A percentile compares a stretch with the other conserved stretches of the same genome.
Evolutionary conservation across 768 basidiomycete genomes (phyloP).

Genomic region (Suillus occidentalis): DNA sequence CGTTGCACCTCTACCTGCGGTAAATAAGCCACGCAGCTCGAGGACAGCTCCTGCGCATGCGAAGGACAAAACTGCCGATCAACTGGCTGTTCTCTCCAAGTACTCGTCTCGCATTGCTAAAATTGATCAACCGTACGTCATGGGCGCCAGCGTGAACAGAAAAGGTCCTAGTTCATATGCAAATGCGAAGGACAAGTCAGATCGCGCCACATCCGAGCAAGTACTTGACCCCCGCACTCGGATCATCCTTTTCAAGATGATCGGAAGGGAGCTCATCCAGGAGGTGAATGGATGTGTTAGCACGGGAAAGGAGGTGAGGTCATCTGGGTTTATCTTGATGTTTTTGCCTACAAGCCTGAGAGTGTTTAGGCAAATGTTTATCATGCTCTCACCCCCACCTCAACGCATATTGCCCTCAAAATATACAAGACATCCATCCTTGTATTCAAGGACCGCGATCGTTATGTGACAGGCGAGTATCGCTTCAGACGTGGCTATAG

Average conservation of each 20-base stretch:
- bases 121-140: conserved; percentile 70
- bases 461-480: conserved; percentile 93
- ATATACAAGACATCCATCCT: conserved; percentile 99
- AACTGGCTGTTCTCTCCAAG: conserved; percentile 72
- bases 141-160: conserved; percentile 78
- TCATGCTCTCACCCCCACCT: conserved; percentile 66
- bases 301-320: conserved; percentile 91
- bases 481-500: conserved; percentile 92
- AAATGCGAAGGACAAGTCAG: conserved; percentile 92
- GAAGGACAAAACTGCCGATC: conserved; percentile 66
- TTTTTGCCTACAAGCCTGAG: conserved; percentile 29
- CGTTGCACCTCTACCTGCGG: conserved; percentile 65
- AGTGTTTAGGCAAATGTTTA: conserved; percentile 83
- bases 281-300: conserved; percentile 96
- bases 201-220: conserved; percentile 95
- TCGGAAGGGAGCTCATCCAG: conserved; percentile 82
- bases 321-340: conserved; percentile 10
- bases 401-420: conserved; percentile 82
- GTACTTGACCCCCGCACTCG: conserved; percentile 96
- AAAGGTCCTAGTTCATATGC: conserved; percentile 90
- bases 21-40: conserved; percentile 58
- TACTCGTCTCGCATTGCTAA: conserved; percentile 73
- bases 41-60: conserved; percentile 28
- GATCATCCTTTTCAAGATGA: conserved; percentile 94
- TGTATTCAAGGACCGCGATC: conserved; percentile 95